Evolutionary conservation across 176 grass and related monocot species (phyloP), one percentile per base, ranked within the genome.

Genomic region (Oropetium thomaeum): DNA sequence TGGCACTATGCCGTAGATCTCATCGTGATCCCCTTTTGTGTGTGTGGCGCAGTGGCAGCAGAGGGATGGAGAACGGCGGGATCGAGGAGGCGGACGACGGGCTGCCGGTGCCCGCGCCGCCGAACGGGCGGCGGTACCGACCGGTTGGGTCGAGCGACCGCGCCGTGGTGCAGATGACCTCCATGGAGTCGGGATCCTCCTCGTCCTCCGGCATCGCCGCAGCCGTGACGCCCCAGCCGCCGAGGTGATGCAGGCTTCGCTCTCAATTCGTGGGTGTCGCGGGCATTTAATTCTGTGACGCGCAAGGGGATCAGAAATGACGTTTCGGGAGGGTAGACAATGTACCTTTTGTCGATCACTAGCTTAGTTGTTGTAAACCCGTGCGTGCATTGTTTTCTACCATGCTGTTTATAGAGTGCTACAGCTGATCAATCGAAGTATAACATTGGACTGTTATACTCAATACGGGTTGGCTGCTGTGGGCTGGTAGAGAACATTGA

Each of bases 51-150:
- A 83, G 85, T 35, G 51, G 16, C 48, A 55, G 27, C 27, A 14
- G 29, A 51, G 63, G 73, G 20, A 97, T 97, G 95, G 91, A 93
- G 70, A 97, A 91, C 84, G 88, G 74, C 58, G 90, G 93, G 74
- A 91, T 91, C 64, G 88, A 91, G 78, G 77, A 75, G 48, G 74
- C 78, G 20, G 74, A 93, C 39, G 88, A 93, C 32, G 86, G 81
- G 75, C 76, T 83, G 69, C 82, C 90, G 20, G 74, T 82, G 73
- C 81, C 85, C 29, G 67, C 77, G 20, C 73, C 83, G 67, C 88
- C 69, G 15, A 63, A 85, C 44, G 88, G 88, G 58, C 86, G 83
- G 57, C 83, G 90, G 34, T 93, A 93, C 67, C 78, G 81, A 17
- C 86, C 95, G 0, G 95, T 93, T 5, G 88, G 83, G 3, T 87